phyloP scores from a whole-genome alignment of 2,329 filamentous ascomycete species.

The Epichloe uncinata region DNA sequence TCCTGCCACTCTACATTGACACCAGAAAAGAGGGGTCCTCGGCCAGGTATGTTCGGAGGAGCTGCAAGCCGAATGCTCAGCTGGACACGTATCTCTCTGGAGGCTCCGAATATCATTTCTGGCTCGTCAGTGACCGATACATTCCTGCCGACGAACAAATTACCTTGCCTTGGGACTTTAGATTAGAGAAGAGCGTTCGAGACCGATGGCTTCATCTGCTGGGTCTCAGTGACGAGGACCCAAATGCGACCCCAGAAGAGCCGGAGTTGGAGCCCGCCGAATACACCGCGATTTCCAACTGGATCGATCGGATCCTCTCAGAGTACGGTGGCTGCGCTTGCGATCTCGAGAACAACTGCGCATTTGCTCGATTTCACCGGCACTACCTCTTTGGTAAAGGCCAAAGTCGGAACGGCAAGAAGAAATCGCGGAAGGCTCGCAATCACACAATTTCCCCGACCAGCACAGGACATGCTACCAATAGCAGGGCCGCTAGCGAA shows the following conservation, averaged over 20 bases:
- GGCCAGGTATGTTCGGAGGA: conserved; percentile 80
- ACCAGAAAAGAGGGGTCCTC: conserved; percentile 75
- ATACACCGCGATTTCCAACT: conserved; percentile 45
- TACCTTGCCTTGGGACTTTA: conserved; percentile 57
- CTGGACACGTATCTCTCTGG: conserved; percentile 77
- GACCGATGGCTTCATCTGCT: conserved; percentile 44
- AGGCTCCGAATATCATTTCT: conserved; percentile 75
- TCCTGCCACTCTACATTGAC: conserved; percentile 85
- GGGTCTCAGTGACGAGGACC: conserved; percentile 48
- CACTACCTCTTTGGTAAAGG: conserved; percentile 36
- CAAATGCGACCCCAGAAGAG: conserved; percentile 30
- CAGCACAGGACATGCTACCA: conserved; percentile 47
- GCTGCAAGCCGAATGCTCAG: conserved; percentile 79
- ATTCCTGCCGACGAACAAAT: conserved; percentile 53
- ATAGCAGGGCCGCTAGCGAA: conserved; percentile 52
- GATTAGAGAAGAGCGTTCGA: conserved; percentile 40
- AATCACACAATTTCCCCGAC: conserved; percentile 45
- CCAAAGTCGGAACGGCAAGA: conserved; percentile 30
- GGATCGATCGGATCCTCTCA: conserved; percentile 57
- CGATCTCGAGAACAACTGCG: conserved; percentile 47
- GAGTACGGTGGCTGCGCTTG: conserved; percentile 74
- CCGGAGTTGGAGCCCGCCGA: conserved; percentile 45
- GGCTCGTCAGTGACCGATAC: conserved; percentile 70
- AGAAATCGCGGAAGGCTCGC: conserved; percentile 42
- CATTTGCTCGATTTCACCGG: conserved; percentile 49